phyloP scores from a whole-genome alignment of 1,139 yeast genomes.

The Saccharomyces hybrid region DNA sequence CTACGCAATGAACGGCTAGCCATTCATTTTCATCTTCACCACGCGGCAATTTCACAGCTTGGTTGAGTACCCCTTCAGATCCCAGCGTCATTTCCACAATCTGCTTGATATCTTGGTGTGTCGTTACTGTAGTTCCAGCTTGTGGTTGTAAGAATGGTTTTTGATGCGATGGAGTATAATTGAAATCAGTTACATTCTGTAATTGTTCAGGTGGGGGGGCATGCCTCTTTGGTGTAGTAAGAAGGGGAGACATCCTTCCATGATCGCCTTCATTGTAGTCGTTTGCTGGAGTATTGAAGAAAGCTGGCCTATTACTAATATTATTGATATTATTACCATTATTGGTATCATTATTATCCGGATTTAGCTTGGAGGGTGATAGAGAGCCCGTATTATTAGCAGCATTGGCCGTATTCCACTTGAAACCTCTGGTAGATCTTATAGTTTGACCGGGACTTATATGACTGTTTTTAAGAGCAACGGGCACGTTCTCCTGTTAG shows the following conservation, averaged over 20 bases:
- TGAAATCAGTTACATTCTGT: conserved; percentile 28
- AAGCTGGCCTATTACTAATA: background rate
- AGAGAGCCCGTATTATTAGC: background rate
- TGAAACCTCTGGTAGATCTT: conserved; percentile 33
- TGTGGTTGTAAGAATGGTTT: conserved; percentile 29
- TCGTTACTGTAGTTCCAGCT: conserved; percentile 36
- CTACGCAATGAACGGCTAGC: conserved; percentile 90
- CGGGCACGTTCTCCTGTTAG: background rate
- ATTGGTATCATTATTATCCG: conserved; percentile 1
- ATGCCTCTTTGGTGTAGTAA: conserved; percentile 8
- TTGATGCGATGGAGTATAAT: conserved; percentile 34
- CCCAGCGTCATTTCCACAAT: conserved; percentile 95
- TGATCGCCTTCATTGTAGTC: background rate
- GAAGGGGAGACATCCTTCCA: background rate
- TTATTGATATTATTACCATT: background rate
- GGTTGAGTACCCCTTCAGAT: conserved; percentile 79
- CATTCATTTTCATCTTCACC: conserved; percentile 92
- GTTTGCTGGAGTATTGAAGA: background rate
- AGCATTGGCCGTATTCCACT: conserved; percentile 28
- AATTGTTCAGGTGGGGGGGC: conserved; percentile 9
- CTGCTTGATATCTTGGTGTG: conserved; percentile 65
- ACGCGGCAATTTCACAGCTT: conserved; percentile 88
- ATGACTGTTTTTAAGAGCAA: conserved; percentile 16
- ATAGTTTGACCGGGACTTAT: conserved; percentile 33
- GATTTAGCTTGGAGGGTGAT: conserved; percentile 6